Base-by-base conservation (phyloP, 2,329 filamentous ascomycete species). In the Beauveria scarabaeidicola region DNA sequence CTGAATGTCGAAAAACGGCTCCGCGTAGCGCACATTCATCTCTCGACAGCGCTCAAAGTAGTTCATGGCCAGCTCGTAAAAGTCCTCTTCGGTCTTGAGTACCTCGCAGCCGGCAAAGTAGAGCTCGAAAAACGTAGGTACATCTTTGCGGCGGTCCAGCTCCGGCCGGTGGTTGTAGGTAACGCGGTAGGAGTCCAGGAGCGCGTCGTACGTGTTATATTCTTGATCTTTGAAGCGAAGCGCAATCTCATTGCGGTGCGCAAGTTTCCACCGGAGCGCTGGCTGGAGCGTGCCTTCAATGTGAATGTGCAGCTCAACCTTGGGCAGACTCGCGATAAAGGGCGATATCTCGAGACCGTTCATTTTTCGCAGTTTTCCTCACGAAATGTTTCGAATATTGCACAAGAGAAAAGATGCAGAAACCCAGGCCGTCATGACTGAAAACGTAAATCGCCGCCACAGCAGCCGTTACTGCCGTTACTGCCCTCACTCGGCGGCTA, bases 251-350 rank as follows among this genome's bases (percentile, higher is more conserved):
- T 91, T 90, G 66, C 81, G 81, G 40, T 74, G 70, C 4, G 88
- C 85, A 3, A 92, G 82, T 40, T 77, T 69, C 75, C 90, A 91
- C 61, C 90, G 81, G 40, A 90, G 77, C 56, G 78, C 73, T 4
- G 88, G 87, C 25, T 84, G 83, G 29, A 91, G 78, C 10, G 86
- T 85, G 61, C 88, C 89, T 72, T 91, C 88, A 32, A 92, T 78
- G 70, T 91, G 88, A 61, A 91, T 81, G 72, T 91, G 89, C 68
- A 91, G 88, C 71, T 92, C 88, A 74, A 86, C 89, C 77, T 91
- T 91, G 63, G 88, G 88, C 44, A 91, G 79, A 48, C 78, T 78
- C 52, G 75, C 73, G 21, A 91, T 78, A 69, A 89, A 86, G 40
- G 74, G 67, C 40, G 68, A 70, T 32, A 72, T 64, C 21, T 61